These are phyloP conservation scores for Lasiodiplodia citricola DNA, from an alignment of 2,329 filamentous ascomycete species.

Conservation along the genomic window DNA sequence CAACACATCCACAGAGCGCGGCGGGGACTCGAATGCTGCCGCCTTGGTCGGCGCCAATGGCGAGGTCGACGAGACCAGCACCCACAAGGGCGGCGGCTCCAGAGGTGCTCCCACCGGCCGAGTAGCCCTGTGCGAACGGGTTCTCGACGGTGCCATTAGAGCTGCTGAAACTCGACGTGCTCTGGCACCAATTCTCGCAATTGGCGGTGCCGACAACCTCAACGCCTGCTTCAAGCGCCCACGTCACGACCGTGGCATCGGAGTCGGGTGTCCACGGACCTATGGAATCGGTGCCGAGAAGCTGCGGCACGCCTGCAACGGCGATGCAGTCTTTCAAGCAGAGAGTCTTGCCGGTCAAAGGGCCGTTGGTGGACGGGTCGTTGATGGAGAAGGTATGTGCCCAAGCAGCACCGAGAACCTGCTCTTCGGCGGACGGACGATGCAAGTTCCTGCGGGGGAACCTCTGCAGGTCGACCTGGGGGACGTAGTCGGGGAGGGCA, in stretches of 20 bases:
- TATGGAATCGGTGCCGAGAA: conserved; percentile 59
- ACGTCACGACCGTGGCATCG: conserved; percentile 60
- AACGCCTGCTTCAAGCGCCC: conserved; percentile 58
- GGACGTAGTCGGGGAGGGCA: conserved; percentile 55
- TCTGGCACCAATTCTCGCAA: conserved; percentile 61
- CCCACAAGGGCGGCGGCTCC: conserved; percentile 53
- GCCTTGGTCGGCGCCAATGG: conserved; percentile 48
- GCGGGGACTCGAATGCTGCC: conserved; percentile 47
- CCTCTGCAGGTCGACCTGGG: conserved; percentile 45
- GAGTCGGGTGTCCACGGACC: conserved; percentile 57
- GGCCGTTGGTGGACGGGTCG: conserved; percentile 39
- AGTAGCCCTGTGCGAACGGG: conserved; percentile 53
- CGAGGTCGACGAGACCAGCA: conserved; percentile 43
- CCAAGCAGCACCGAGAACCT: conserved; percentile 55
- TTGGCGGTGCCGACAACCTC: conserved; percentile 57
- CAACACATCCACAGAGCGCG: conserved; percentile 43
- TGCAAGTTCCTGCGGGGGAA: conserved; percentile 55
- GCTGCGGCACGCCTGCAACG: conserved; percentile 60
- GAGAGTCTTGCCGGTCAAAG: conserved; percentile 45
- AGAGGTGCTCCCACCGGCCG: conserved; percentile 55
- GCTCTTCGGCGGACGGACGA: conserved; percentile 40
- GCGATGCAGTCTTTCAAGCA: conserved; percentile 62
- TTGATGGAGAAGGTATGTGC: conserved; percentile 57
- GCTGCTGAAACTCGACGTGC: conserved; percentile 54
- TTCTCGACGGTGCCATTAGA: conserved; percentile 49